Conservation (phyloP, 2,329 filamentous ascomycete genomes). For the Fusarium sp. region DNA sequence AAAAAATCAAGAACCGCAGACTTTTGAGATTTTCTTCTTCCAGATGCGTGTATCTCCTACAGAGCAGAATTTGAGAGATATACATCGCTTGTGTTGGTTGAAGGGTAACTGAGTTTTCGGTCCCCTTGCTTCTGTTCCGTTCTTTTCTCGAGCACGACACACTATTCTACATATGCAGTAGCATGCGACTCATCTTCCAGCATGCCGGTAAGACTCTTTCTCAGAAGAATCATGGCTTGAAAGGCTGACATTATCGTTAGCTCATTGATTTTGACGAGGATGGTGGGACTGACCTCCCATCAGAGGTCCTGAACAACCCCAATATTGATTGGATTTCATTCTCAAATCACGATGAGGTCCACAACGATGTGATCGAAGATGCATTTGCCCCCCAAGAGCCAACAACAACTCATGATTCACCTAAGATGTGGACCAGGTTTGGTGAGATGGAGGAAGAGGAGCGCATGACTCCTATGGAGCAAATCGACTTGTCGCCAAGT, state of each 20-base stretch:
- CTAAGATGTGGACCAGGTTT: constrained; percentile 39
- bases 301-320: constrained; percentile 10
- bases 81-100: not conserved
- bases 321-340: constrained; percentile 9
- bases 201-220: constrained; percentile 32
- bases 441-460: constrained; percentile 26
- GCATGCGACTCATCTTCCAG: constrained; percentile 13
- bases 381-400: constrained; percentile 20
- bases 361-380: constrained; percentile 26
- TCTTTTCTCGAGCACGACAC: not conserved
- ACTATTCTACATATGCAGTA: constrained; percentile 4
- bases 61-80: not conserved
- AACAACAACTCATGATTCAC: not conserved
- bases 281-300: constrained; percentile 9
- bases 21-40: not conserved
- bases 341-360: constrained; percentile 1
- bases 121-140: not conserved
- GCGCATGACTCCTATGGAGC: constrained; percentile 13
- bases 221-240: not conserved
- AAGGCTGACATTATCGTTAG: constrained; percentile 8
- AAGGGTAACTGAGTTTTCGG: not conserved
- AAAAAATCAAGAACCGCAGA: not conserved
- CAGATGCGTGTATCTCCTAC: not conserved
- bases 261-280: constrained; percentile 23
- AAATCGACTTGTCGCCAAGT: constrained; percentile 18